Percentiles rank a stretch among this genome's conserved stretches.
Evolutionary conservation across 768 basidiomycete genomes (phyloP).

Genomic region (Rossbeevera mucosa): DNA sequence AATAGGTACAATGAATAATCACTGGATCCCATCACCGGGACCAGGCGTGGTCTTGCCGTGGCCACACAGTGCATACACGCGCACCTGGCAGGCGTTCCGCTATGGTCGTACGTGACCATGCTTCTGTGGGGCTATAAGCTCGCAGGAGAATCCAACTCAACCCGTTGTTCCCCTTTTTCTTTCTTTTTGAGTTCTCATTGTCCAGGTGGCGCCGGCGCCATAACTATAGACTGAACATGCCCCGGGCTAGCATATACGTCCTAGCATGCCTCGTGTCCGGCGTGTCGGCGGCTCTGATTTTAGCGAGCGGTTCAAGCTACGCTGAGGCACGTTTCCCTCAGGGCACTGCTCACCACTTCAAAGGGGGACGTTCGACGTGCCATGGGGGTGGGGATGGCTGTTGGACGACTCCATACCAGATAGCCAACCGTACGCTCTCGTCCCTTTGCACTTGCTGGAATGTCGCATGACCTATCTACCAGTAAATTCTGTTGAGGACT

Average conservation of each 20-base stretch:
- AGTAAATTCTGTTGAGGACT: slow-evolving; percentile 59
- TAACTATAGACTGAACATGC: slow-evolving; percentile 17
- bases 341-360: slow-evolving; percentile 43
- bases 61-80: slow-evolving; percentile 14
- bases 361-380: slow-evolving; percentile 59
- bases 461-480: neutral
- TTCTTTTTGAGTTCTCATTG: slow-evolving; percentile 5
- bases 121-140: slow-evolving; percentile 22
- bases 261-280: slow-evolving; percentile 20
- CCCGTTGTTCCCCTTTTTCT: slow-evolving; percentile 7
- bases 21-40: slow-evolving; percentile 3
- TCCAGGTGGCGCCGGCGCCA: slow-evolving; percentile 12
- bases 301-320: slow-evolving; percentile 25
- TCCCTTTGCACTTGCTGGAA: neutral
- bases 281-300: slow-evolving; percentile 17
- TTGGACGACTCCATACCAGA: slow-evolving; percentile 60
- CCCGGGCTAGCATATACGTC: slow-evolving; percentile 9
- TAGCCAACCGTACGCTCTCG: slow-evolving; percentile 47
- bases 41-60: slow-evolving; percentile 18
- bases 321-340: slow-evolving; percentile 47
- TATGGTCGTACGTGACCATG: slow-evolving; percentile 16
- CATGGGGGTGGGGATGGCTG: slow-evolving; percentile 72
- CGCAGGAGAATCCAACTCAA: neutral
- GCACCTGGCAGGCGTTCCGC: slow-evolving; percentile 16
- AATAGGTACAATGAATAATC: slow-evolving; percentile 2